phyloP scores from a whole-genome alignment of 1,284 basidiomycete species.

The Pseudozyma hubeiensis region DNA sequence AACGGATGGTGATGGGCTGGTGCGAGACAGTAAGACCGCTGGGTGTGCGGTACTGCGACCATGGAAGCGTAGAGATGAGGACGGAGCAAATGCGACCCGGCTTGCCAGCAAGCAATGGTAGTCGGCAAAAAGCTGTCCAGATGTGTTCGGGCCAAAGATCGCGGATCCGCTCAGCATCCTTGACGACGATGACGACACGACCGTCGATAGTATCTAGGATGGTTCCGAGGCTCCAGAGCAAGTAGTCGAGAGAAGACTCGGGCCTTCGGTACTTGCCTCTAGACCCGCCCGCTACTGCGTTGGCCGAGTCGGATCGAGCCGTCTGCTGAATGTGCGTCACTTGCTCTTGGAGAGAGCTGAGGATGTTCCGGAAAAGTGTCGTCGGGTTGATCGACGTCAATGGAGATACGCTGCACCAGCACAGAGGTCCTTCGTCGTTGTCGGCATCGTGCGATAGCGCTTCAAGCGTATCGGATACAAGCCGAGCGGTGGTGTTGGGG shows the following conservation, averaged over 20 bases:
- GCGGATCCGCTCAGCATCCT: slow-evolving; percentile 58
- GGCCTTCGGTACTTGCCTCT: slow-evolving; percentile 24
- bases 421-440: slow-evolving; percentile 9
- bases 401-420: slow-evolving; percentile 35
- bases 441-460: background rate
- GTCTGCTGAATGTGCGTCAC: slow-evolving; percentile 4
- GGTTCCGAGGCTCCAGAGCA: slow-evolving; percentile 28
- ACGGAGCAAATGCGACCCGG: slow-evolving; percentile 48
- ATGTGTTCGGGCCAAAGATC: slow-evolving; percentile 64
- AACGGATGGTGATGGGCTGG: slow-evolving; percentile 49
- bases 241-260: slow-evolving; percentile 45
- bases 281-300: slow-evolving; percentile 12
- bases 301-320: background rate
- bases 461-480: slow-evolving; percentile 28
- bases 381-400: slow-evolving; percentile 42
- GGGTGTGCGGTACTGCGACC: slow-evolving; percentile 53
- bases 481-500: slow-evolving; percentile 40
- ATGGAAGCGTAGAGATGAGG: slow-evolving; percentile 51
- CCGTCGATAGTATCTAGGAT: slow-evolving; percentile 14
- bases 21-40: slow-evolving; percentile 46
- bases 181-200: slow-evolving; percentile 47
- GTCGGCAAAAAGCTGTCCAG: slow-evolving; percentile 52
- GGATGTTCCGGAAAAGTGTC: slow-evolving; percentile 44
- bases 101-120: slow-evolving; percentile 32
- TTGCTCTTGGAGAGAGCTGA: slow-evolving; percentile 34